These are phyloP conservation scores for Westerdykella ornata DNA, from an alignment of 2,329 filamentous ascomycete species.

Conservation along the genomic window DNA sequence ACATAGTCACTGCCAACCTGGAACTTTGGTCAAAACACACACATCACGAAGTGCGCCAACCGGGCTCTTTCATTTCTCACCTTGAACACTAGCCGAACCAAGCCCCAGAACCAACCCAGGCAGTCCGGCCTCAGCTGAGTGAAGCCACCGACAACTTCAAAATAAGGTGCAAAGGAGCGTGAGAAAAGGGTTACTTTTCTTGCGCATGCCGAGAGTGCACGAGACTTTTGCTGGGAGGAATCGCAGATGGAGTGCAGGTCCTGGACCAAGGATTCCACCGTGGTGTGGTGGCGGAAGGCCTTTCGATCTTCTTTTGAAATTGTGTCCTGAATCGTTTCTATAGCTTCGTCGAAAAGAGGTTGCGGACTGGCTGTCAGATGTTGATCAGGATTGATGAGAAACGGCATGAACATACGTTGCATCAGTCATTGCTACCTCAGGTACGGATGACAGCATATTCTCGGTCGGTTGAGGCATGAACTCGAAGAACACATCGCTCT, in stretches of 20 bases:
- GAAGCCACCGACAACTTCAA: conserved; percentile 20
- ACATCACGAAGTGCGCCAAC: too few species aligned
- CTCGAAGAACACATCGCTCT: conserved; percentile 22
- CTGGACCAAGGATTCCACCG: conserved; percentile 13
- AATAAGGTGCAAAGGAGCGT: conserved; percentile 20
- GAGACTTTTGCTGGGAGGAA: conserved; percentile 7
- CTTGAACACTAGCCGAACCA: conserved; percentile 19
- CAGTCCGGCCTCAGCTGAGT: conserved; percentile 15
- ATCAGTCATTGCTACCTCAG: conserved; percentile 22
- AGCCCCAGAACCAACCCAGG: conserved; percentile 21
- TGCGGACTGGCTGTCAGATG: conserved; percentile 14
- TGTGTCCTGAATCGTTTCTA: conserved; percentile 14
- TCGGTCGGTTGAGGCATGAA: conserved; percentile 9
- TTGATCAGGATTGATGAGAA: neutral
- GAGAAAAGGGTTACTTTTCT: conserved; percentile 19
- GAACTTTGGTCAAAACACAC: too few species aligned
- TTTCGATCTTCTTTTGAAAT: conserved; percentile 15
- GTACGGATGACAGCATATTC: conserved; percentile 16
- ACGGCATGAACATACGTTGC: conserved; percentile 12
- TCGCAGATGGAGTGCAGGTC: conserved; percentile 12
- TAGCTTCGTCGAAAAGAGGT: conserved; percentile 17
- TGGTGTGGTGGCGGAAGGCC: conserved; percentile 11
- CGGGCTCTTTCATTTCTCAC: conserved; percentile 6
- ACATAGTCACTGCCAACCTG: conserved; percentile 18
- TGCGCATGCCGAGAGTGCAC: conserved; percentile 10